Conservation (phyloP, 805 yeast species). For the Saturnispora saitoi region DNA sequence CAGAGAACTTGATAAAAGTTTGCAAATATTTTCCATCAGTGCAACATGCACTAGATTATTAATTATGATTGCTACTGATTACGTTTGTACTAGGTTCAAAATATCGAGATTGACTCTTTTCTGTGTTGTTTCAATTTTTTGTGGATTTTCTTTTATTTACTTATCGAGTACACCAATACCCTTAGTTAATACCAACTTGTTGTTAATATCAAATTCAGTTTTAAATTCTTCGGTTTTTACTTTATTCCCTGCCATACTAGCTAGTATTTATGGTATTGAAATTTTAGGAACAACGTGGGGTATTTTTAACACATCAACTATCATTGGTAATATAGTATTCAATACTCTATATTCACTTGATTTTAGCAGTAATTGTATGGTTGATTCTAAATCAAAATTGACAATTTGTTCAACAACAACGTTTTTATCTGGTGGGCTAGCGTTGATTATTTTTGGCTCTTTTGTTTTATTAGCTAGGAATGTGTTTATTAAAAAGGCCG, state of each 20-base stretch:
- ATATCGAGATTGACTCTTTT: slow-evolving; percentile 26
- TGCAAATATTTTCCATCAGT: slow-evolving; percentile 37
- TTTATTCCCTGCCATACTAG: slow-evolving; percentile 73
- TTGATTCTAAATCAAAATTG: background rate
- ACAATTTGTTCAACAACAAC: slow-evolving; percentile 28
- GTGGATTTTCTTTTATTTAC: slow-evolving; percentile 25
- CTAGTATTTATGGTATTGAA: slow-evolving; percentile 81
- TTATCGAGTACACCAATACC: slow-evolving; percentile 22
- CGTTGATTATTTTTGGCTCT: slow-evolving; percentile 19
- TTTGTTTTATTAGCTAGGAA: slow-evolving; percentile 18
- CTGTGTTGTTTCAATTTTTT: slow-evolving; percentile 18
- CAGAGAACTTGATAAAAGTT: slow-evolving; percentile 16
- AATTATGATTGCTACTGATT: slow-evolving; percentile 65
- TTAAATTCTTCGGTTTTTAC: slow-evolving; percentile 77
- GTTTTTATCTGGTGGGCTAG: slow-evolving; percentile 24
- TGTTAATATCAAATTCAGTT: slow-evolving; percentile 23
- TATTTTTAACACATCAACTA: slow-evolving; percentile 73
- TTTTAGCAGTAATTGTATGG: slow-evolving; percentile 38
- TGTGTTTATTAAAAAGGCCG: slow-evolving; percentile 21
- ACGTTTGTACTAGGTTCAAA: slow-evolving; percentile 28
- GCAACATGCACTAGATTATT: slow-evolving; percentile 65
- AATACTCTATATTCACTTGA: slow-evolving; percentile 68
- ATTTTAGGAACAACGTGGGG: slow-evolving; percentile 93
- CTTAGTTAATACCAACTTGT: slow-evolving; percentile 16
- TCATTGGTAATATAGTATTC: slow-evolving; percentile 24